Evolutionary conservation across 192 early-diverging fungal genomes (phyloP), one percentile per base, ranked within the genome.

Genomic region (Coemansia reversa): DNA sequence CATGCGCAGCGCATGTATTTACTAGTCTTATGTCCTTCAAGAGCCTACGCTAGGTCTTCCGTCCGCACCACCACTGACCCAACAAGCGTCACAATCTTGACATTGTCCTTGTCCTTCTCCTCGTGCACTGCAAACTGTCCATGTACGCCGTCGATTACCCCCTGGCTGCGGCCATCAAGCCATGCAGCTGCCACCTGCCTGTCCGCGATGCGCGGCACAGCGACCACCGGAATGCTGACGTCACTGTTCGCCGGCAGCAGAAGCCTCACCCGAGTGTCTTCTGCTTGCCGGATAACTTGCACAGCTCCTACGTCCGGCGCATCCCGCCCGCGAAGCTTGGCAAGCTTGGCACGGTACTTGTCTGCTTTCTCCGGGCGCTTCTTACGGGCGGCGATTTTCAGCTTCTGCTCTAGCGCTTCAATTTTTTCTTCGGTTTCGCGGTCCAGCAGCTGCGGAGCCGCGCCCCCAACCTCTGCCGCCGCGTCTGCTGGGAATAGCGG

Each of bases 341-440:
- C 84, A 19, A 96, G 70, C 62, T 93, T 91, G 50, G 85, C 87
- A 16, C 81, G 62, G 49, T 94, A 86, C 67, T 96, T 96, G 45
- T 87, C 85, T 0, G 92, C 86, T 70, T 99, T 99, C 18, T 97
- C 95, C 3, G 83, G 80, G 5, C 86, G 85, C 16, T 90, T 90
- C 74, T 99, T 99, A 33, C 94, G 84, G 48, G 83, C 86, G 0
- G 94, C 94, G 70, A 99, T 99, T 81, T 99, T 99, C 50, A 97
- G 81, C 71, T 98, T 99, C 63, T 98, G 97, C 79, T 99, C 94
- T 65, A 98, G 69, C 58, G 88, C 84, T 84, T 99, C 97, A 51
- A 99, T 93, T 72, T 95, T 89, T 75, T 98, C 95, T 85, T 96
- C 93, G 52, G 89, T 87, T 45, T 81, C 79, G 30, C 74, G 73